phyloP scores from a whole-genome alignment of 306 rosid species.

The Glycyrrhiza uralensis region DNA sequence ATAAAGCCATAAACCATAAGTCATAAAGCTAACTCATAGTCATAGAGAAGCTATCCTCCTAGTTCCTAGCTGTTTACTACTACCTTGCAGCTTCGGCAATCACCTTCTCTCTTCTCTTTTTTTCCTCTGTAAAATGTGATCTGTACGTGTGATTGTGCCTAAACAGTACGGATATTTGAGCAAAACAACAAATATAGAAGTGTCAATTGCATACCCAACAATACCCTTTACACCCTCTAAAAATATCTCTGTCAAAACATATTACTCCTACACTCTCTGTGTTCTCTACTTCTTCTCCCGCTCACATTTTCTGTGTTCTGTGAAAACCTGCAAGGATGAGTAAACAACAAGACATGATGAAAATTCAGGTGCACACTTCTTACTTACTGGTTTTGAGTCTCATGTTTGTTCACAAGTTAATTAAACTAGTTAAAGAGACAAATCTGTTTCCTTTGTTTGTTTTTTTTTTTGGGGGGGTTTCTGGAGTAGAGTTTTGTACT shows the following conservation, averaged over 20 bases:
- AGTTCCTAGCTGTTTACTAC: slow-evolving; percentile 27
- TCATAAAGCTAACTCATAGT: slow-evolving; percentile 30
- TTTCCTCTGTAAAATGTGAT: slow-evolving; percentile 23
- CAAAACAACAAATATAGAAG: slow-evolving; percentile 32
- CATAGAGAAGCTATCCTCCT: neutral
- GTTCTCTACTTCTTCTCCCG: slow-evolving; percentile 8
- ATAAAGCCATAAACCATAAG: slow-evolving; percentile 15
- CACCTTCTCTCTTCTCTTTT: slow-evolving; percentile 5
- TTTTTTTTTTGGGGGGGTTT: neutral
- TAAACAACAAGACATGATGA: slow-evolving; percentile 78
- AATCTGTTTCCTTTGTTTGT: neutral
- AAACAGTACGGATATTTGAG: slow-evolving; percentile 37
- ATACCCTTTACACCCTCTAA: slow-evolving; percentile 36
- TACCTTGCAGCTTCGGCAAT: slow-evolving; percentile 29
- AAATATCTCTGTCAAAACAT: slow-evolving; percentile 1
- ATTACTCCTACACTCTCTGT: neutral
- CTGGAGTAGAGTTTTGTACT: neutral
- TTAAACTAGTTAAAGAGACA: neutral
- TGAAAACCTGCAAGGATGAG: slow-evolving; percentile 44
- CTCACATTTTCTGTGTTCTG: slow-evolving; percentile 6
- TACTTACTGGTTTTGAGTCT: neutral
- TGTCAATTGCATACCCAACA: slow-evolving; percentile 37
- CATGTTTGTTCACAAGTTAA: neutral
- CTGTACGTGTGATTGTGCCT: slow-evolving; percentile 9
- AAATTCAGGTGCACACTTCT: slow-evolving; percentile 60